Percentiles rank a stretch among this genome's conserved stretches.
Conservation (phyloP, 1,284 basidiomycete species). For the Cutaneotrichosporon cyanovorans region DNA sequence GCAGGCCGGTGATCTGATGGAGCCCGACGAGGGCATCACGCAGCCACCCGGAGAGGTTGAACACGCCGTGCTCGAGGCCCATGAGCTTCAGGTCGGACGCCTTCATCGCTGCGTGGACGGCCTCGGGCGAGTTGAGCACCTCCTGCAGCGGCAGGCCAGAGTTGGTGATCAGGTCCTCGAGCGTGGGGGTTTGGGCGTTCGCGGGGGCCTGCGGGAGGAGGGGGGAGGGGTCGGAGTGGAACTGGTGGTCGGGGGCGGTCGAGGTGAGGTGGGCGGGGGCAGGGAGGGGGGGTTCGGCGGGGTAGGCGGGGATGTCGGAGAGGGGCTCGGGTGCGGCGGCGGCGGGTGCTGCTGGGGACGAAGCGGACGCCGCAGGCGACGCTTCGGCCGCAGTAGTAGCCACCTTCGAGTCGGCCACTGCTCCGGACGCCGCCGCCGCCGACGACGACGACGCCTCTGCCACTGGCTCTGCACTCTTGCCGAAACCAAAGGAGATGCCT, state of each 20-base stretch:
- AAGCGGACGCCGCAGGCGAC: neutral
- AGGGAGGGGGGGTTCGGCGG: slow-evolving; percentile 7
- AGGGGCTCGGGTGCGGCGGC: slow-evolving; percentile 8
- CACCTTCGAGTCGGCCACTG: slow-evolving; percentile 1
- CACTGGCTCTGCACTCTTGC: slow-evolving; percentile 8
- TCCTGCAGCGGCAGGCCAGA: slow-evolving; percentile 32
- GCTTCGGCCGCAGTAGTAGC: neutral
- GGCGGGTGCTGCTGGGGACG: neutral
- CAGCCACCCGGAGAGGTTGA: slow-evolving; percentile 59
- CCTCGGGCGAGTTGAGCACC: slow-evolving; percentile 42
- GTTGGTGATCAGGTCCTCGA: slow-evolving; percentile 40
- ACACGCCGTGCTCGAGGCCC: slow-evolving; percentile 56
- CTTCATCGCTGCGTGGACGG: slow-evolving; percentile 50
- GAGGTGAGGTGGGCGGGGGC: slow-evolving; percentile 12
- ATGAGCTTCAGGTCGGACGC: slow-evolving; percentile 71
- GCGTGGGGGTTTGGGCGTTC: slow-evolving; percentile 26
- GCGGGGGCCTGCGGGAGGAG: slow-evolving; percentile 35
- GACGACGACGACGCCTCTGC: slow-evolving; percentile 3
- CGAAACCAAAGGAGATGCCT: slow-evolving; percentile 27
- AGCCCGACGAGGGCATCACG: slow-evolving; percentile 60
- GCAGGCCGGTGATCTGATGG: slow-evolving; percentile 64
- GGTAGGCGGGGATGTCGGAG: slow-evolving; percentile 7
- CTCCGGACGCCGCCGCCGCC: slow-evolving; percentile 2
- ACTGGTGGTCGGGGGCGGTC: slow-evolving; percentile 16
- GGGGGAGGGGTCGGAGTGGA: slow-evolving; percentile 21